phyloP scores from a whole-genome alignment of 768 basidiomycete species.

The Kwoniella sp. region DNA sequence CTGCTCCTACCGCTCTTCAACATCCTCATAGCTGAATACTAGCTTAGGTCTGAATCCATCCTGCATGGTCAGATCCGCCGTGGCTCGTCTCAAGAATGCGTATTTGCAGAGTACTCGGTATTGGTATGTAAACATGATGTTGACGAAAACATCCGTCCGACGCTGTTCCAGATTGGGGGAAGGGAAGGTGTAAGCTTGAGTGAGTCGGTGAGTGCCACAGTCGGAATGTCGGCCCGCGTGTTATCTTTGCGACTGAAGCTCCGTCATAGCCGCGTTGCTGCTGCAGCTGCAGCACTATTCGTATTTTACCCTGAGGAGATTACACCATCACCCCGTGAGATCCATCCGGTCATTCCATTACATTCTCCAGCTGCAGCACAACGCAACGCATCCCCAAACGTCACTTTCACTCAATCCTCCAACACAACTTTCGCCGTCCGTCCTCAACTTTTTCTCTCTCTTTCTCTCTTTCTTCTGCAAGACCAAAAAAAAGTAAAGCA shows the following conservation, averaged over 20 bases:
- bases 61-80: too few relatives aligned
- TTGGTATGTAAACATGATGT: too few relatives aligned
- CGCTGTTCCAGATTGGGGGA: too few relatives aligned
- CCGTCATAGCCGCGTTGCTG: neutral
- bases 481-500: constrained; percentile 3
- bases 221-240: neutral
- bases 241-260: neutral
- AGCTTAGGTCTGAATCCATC: too few relatives aligned
- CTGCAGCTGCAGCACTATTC: too few relatives aligned
- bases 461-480: constrained; percentile 5
- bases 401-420: too few relatives aligned
- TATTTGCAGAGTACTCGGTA: too few relatives aligned
- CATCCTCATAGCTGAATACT: too few relatives aligned
- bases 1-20: too few relatives aligned
- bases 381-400: constrained; percentile 15
- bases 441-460: neutral
- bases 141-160: too few relatives aligned
- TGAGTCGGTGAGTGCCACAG: neutral
- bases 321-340: neutral
- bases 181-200: too few relatives aligned
- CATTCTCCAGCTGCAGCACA: neutral
- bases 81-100: too few relatives aligned
- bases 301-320: neutral
- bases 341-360: neutral
- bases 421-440: neutral